Conservation (phyloP, 1,284 basidiomycete genomes). For the Moesziomyces sp. region DNA sequence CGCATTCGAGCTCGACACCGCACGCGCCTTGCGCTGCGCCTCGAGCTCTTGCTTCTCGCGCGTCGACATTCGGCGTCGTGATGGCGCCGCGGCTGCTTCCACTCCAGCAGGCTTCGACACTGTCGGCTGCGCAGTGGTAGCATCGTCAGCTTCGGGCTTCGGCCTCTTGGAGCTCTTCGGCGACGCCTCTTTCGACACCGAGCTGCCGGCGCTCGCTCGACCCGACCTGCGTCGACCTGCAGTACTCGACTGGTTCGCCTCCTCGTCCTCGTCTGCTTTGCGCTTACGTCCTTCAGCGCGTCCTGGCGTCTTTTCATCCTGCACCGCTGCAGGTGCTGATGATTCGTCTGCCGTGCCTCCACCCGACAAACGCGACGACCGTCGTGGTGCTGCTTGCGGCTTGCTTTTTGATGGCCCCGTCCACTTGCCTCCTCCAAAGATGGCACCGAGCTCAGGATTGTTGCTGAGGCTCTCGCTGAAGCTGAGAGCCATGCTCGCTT, state of each 20-base stretch:
- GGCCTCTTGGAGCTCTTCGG: no score
- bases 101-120: not conserved
- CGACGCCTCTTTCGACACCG: not conserved
- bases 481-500: conserved; percentile 10
- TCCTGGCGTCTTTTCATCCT: not conserved
- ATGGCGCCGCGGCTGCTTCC: conserved; percentile 8
- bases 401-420: not conserved
- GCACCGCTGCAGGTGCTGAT: not conserved
- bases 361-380: conserved; percentile 30
- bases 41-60: conserved; percentile 38
- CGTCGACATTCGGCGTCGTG: conserved; percentile 33
- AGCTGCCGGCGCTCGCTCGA: conserved; percentile 8
- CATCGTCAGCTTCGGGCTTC: no score
- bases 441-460: conserved; percentile 47
- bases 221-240: conserved; percentile 15
- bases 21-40: conserved; percentile 9
- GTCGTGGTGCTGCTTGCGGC: conserved; percentile 7
- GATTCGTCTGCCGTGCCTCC: conserved; percentile 4
- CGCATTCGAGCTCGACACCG: conserved; percentile 1
- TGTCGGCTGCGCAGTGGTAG: not conserved
- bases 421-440: conserved; percentile 24
- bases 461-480: conserved; percentile 29
- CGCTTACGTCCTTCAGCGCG: conserved; percentile 21
- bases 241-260: not conserved
- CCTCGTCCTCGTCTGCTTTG: conserved; percentile 7